Percentiles rank a stretch among this genome's conserved stretches.
These are phyloP conservation scores for Fraxinus excelsior DNA, from an alignment of 257 asterid genomes.

Conservation along the genomic window DNA sequence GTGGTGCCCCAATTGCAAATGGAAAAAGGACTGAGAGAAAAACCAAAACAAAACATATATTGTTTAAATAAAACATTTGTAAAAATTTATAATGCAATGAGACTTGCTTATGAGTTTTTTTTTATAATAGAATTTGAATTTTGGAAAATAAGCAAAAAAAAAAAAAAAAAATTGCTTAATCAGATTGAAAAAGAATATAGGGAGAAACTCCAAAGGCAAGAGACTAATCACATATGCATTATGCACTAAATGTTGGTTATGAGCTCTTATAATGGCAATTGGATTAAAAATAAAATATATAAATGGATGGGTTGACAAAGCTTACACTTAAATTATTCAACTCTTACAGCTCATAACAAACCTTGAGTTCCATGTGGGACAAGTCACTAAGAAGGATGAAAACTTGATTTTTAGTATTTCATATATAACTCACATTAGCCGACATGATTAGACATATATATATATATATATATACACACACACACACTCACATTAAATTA, in stretches of 20 bases:
- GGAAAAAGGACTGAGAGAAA: not conserved
- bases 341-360: not conserved
- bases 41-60: not conserved
- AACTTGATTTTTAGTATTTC: not conserved
- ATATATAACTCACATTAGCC: too few relatives aligned
- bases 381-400: not conserved
- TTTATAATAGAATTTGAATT: not conserved
- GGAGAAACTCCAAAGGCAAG: not conserved
- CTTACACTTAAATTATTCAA: constrained; percentile 4
- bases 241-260: not conserved
- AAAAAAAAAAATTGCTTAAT: not conserved
- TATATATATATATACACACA: too few relatives aligned
- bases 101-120: not conserved
- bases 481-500: not conserved
- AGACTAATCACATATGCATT: not conserved
- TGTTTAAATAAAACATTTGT: not conserved
- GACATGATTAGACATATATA: not conserved
- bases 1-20: constrained; percentile 21
- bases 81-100: not conserved
- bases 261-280: not conserved
- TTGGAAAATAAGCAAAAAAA: not conserved
- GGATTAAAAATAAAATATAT: not conserved
- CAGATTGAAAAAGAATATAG: not conserved
- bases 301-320: not conserved
- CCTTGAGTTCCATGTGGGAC: not conserved